Base-by-base conservation (phyloP, 1,284 basidiomycete genomes). In the Farysia itapuensis region DNA sequence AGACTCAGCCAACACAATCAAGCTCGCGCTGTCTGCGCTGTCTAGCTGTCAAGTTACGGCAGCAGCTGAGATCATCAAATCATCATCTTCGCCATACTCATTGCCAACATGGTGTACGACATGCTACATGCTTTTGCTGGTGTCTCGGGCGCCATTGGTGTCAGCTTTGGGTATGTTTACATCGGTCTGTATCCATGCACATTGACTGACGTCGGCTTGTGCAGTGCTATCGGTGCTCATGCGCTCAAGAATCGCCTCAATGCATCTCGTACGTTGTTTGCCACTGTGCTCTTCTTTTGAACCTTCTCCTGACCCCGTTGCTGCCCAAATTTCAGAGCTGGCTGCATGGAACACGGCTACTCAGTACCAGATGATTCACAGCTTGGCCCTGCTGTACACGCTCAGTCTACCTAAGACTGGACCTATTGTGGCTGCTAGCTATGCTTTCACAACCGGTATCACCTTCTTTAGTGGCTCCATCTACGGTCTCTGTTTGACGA, bases 401-500 rank as follows among this genome's bases (percentile, higher is more conserved):
- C 47, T 67, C 22, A 41, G 60, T 34, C 31, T 48, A 2, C 65
- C 65, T 22, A 29, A 54, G 15, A 57, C 46, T 1, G 53, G 56
- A 5, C 52, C 67, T 1, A 35, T 58, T 11, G 46, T 54, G 3
- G 43, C 64, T 28, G 69, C 66, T 3, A 48, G 60, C 43, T 64
- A 61, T 29, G 66, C 66, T 2, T 67, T 73, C 30, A 43, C 65
- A 8, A 51, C 69, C 8, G 72, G 72, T 32, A 75, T 75, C 43
- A 61, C 67, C 35, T 54, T 73, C 43, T 75, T 75, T 53, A 64
- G 64, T 38, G 71, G 69, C 25, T 61, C 61, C 8, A 75, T 75
- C 54, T 75, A 75, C 29, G 69, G 63, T 2, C 53, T 73, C 13
- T 73, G 71, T 51, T 41, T 72, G 20, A 64, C 71, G 25, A 57